Percentiles rank a stretch among this genome's conserved stretches.
Conservation (phyloP, 805 yeast species). For the Yarrowia phangngaensis region DNA sequence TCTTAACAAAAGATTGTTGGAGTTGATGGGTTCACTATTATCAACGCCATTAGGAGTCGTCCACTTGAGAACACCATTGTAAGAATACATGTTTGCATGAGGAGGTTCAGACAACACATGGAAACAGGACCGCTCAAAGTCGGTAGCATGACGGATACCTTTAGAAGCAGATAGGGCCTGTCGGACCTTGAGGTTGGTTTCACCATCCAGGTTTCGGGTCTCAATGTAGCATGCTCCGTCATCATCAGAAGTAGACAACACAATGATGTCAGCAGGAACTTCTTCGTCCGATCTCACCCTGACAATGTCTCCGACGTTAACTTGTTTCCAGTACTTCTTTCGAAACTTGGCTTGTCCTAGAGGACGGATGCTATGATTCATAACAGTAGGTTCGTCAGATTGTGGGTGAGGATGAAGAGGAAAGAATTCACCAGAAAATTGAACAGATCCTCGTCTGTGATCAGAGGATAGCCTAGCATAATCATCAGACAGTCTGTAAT, state of each 20-base stretch:
- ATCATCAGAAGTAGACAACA: constrained; percentile 64
- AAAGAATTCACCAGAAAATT: constrained; percentile 9
- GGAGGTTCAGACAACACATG: constrained; percentile 70
- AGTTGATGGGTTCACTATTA: constrained; percentile 53
- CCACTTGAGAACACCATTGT: constrained; percentile 63
- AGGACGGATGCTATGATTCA: constrained; percentile 35
- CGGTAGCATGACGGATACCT: constrained; percentile 53
- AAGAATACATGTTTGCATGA: constrained; percentile 57
- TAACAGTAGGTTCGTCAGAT: constrained; percentile 29
- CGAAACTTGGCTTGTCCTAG: constrained; percentile 44
- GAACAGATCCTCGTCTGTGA: constrained; percentile 6
- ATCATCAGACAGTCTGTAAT: constrained; percentile 1
- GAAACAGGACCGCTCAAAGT: constrained; percentile 54
- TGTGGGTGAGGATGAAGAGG: too few species aligned
- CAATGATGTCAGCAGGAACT: constrained; percentile 72
- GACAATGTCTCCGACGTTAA: constrained; percentile 70
- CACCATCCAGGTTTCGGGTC: constrained; percentile 71
- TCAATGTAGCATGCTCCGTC: constrained; percentile 71
- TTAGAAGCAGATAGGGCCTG: constrained; percentile 57
- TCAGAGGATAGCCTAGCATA: constrained; percentile 1
- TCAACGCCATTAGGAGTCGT: constrained; percentile 28
- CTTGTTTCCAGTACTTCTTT: constrained; percentile 66
- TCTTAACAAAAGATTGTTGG: constrained; percentile 63
- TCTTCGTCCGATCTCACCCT: constrained; percentile 68
- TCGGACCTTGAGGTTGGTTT: constrained; percentile 67